Evolutionary conservation across 108 stramenopile genomes (phyloP).

Genomic region (Cyclotella distinguenda): DNA sequence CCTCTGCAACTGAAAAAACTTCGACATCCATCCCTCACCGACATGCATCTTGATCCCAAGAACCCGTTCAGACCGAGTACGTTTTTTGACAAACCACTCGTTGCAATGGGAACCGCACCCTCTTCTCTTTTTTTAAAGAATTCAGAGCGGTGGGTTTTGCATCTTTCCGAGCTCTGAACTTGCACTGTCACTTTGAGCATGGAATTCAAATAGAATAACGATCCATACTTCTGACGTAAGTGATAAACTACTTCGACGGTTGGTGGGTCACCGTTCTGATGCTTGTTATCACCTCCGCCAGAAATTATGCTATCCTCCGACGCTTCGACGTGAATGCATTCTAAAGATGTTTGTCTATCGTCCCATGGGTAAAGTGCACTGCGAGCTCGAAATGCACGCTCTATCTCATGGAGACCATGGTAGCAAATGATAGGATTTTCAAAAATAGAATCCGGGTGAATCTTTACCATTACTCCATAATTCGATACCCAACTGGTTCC

Average conservation of each 20-base stretch:
- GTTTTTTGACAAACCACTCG: constrained; percentile 12
- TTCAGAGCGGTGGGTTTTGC: neutral
- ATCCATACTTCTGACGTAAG: constrained; percentile 15
- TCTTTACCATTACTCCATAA: constrained; percentile 17
- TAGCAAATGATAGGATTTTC: constrained; percentile 35
- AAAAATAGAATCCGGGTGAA: constrained; percentile 19
- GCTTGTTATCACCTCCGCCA: neutral
- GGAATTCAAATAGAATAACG: constrained; percentile 6
- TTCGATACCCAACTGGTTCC: neutral
- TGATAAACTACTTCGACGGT: constrained; percentile 18
- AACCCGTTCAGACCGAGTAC: neutral
- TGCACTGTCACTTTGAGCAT: constrained; percentile 26
- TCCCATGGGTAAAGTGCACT: constrained; percentile 7
- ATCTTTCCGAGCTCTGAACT: constrained; percentile 13
- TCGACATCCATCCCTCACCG: neutral
- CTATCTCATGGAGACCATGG: constrained; percentile 21
- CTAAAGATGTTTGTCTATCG: constrained; percentile 29
- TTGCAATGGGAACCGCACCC: constrained; percentile 5
- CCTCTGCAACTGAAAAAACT: neutral
- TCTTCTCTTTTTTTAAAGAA: constrained; percentile 9
- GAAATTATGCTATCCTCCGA: constrained; percentile 36
- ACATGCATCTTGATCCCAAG: neutral
- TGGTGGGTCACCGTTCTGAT: constrained; percentile 1
- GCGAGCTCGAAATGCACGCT: constrained; percentile 30
- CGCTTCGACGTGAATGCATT: constrained; percentile 38